A percentile compares a stretch with the other conserved stretches of the same genome.
Evolutionary conservation across 2,329 filamentous ascomycete genomes (phyloP).

Genomic region (Fusarium stilboides): DNA sequence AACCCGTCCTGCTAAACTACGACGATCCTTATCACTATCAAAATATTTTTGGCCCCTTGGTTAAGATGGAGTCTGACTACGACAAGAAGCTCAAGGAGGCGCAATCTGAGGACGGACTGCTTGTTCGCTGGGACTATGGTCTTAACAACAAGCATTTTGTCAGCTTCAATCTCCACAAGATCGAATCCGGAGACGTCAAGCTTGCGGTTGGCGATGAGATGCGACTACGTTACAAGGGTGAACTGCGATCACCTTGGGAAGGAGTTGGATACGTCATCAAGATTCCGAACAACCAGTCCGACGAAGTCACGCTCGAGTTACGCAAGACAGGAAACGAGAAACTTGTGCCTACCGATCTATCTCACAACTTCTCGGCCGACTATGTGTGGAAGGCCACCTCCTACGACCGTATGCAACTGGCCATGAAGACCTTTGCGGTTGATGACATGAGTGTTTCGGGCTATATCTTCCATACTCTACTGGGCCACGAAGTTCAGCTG

Average conservation of each 20-base stretch:
- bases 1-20: conserved; percentile 92
- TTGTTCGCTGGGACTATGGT: conserved; percentile 94
- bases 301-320: conserved; percentile 95
- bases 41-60: conserved; percentile 96
- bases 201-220: conserved; percentile 98
- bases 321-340: conserved; percentile 97
- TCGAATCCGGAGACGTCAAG: conserved; percentile 98
- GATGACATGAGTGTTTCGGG: conserved; percentile 99
- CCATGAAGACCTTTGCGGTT: conserved; percentile 98
- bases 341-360: conserved; percentile 94
- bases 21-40: conserved; percentile 99
- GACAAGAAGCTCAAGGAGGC: conserved; percentile 99
- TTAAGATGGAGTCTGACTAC: conserved; percentile 99
- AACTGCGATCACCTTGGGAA: conserved; percentile 93
- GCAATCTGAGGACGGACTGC: conserved; percentile 95
- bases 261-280: conserved; percentile 99
- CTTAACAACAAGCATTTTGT: conserved; percentile 98
- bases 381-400: conserved; percentile 99
- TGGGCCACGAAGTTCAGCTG: conserved; percentile 94
- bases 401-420: conserved; percentile 98
- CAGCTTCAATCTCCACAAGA: conserved; percentile 95
- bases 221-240: conserved; percentile 96
- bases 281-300: conserved; percentile 98
- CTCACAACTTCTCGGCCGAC: conserved; percentile 97
- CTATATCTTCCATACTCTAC: conserved; percentile 97